phyloP scores from a whole-genome alignment of 768 basidiomycete genomes.

The Pleurotus sapidus region DNA sequence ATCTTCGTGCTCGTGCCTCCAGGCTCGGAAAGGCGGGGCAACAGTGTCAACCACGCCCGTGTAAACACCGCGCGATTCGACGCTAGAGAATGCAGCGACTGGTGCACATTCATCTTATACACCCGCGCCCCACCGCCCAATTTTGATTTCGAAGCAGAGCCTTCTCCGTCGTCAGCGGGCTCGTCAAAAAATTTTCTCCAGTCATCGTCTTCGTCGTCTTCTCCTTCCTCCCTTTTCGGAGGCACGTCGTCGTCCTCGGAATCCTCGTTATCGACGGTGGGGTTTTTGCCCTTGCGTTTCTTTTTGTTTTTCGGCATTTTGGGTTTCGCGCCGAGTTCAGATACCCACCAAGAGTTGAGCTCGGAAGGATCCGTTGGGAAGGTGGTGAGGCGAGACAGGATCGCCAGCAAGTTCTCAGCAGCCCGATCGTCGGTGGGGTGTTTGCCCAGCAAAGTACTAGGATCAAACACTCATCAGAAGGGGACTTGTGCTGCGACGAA shows the following conservation, averaged over 20 bases:
- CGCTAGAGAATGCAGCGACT: constrained; percentile 70
- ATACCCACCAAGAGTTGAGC: constrained; percentile 77
- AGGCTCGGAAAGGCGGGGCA: constrained; percentile 53
- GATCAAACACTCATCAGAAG: neutral
- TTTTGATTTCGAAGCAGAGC: constrained; percentile 25
- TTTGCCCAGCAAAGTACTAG: constrained; percentile 11
- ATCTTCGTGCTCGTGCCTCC: constrained; percentile 31
- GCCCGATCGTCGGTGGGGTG: constrained; percentile 30
- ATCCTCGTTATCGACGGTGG: constrained; percentile 22
- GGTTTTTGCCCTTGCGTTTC: constrained; percentile 29
- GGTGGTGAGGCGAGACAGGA: constrained; percentile 65
- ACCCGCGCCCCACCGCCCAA: constrained; percentile 44
- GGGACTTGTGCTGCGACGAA: neutral
- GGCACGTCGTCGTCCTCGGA: constrained; percentile 28
- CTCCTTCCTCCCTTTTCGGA: constrained; percentile 23
- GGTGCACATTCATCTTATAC: constrained; percentile 68
- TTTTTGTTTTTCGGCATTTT: constrained; percentile 36
- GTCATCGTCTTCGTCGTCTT: constrained; percentile 49
- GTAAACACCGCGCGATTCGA: constrained; percentile 84
- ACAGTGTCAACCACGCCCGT: constrained; percentile 70
- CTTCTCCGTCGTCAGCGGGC: constrained; percentile 29
- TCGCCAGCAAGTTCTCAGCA: constrained; percentile 48
- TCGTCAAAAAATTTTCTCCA: constrained; percentile 89
- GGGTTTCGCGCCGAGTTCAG: constrained; percentile 60
- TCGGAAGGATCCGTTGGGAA: constrained; percentile 73